Base-by-base conservation (phyloP, 176 grass and related monocot species). In the Cenchrus americanus region DNA sequence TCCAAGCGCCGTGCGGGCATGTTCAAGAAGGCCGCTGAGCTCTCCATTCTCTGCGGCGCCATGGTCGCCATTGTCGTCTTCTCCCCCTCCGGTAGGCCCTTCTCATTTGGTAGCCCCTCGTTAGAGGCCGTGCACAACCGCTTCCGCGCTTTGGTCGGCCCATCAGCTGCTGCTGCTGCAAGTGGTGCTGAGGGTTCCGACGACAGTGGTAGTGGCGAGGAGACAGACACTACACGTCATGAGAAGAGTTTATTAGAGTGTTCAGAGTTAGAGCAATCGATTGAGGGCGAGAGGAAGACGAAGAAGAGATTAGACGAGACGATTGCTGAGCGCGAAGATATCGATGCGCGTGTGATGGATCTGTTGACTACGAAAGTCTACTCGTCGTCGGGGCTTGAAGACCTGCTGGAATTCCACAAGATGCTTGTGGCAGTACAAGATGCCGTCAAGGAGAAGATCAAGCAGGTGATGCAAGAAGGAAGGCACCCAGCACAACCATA, bases 11-110 rank as follows among this genome's bases (percentile, higher is more conserved):
- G 10, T 12, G 43, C 47, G 48, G 43, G 42, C 21, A 5, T 71
- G 11, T 71, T 71, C 68, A 71, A 71, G 8, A 71, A 48, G 68
- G 68, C 68, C 13, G 14, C 21, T n/a, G 68, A 71, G 10, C 68
- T 71, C 19, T 71, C 68, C 43, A 71, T 71, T 24, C 42, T 48
- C 2, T 48, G 42, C 14, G 43, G 48, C 2, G 68, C 10, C 14
- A 6, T 44, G 14, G 43, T 71, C 2, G 68, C 10, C 14, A 6
- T 44, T 24, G 68, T 71, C 14, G 10, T 6, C 10, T 71, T 71
- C 43, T 71, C 68, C 11, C 21, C 43, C 14, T 5, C 43, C 22
- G 68, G 68, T 46, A 71, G 68, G 68, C 43, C 68, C 11, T 71
- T 47, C 68, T 71, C 68, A 11, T 48, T 71, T 24, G 68, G 68